Conservation (phyloP, 805 yeast species). For the Lachancea sp. region DNA sequence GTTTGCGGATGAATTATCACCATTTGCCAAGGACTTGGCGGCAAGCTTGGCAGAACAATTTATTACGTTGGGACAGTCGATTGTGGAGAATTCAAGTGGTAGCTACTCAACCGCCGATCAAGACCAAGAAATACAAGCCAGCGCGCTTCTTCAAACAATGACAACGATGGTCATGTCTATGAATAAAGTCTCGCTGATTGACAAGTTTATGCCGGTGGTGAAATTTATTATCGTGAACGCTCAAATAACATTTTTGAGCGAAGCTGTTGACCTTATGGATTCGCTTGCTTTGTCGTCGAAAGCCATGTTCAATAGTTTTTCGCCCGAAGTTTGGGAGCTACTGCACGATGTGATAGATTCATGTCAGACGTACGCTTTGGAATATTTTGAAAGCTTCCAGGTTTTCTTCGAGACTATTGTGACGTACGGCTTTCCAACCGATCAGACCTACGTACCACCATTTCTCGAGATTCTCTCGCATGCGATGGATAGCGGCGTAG, state of each 20-base stretch:
- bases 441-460: slow-evolving; percentile 24
- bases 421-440: slow-evolving; percentile 43
- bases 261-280: slow-evolving; percentile 57
- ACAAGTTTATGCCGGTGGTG: slow-evolving; percentile 51
- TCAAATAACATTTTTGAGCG: slow-evolving; percentile 54
- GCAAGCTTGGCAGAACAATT: slow-evolving; percentile 57
- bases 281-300: slow-evolving; percentile 46
- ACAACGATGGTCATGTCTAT: slow-evolving; percentile 66
- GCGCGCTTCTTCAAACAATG: slow-evolving; percentile 64
- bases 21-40: slow-evolving; percentile 70
- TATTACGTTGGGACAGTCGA: slow-evolving; percentile 47
- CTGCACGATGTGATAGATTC: slow-evolving; percentile 44
- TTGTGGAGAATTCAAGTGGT: slow-evolving; percentile 40
- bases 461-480: slow-evolving; percentile 25
- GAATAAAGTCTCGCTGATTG: slow-evolving; percentile 49
- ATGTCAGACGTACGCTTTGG: slow-evolving; percentile 54
- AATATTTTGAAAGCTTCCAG: slow-evolving; percentile 49
- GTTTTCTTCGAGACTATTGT: slow-evolving; percentile 53
- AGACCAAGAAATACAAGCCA: slow-evolving; percentile 64
- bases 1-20: slow-evolving; percentile 80
- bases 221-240: slow-evolving; percentile 53
- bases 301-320: slow-evolving; percentile 38
- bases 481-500: slow-evolving; percentile 30
- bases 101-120: slow-evolving; percentile 36
- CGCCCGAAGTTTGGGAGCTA: slow-evolving; percentile 49